Evolutionary conservation across 495 filamentous ascomycete species (phyloP).

Genomic region (Aspergillus mulundensis): DNA sequence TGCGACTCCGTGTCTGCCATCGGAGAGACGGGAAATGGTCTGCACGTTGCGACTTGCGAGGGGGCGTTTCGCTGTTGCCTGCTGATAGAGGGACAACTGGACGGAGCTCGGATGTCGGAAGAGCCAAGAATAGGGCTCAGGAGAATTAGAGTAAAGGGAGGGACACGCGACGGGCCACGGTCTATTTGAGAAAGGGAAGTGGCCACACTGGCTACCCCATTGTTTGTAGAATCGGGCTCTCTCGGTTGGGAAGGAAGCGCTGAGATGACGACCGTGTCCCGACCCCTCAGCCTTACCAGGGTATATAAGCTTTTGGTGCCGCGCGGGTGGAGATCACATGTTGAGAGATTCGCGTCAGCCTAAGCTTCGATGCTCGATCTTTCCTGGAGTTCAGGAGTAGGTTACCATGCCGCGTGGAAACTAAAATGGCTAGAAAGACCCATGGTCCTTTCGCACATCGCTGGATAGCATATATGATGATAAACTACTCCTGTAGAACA

Average conservation of each 20-base stretch:
- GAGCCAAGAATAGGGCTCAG: background rate
- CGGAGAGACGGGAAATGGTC: background rate
- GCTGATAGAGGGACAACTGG: background rate
- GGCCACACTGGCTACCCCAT: background rate
- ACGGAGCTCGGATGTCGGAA: background rate
- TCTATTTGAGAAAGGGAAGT: background rate
- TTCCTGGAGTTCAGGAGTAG: too few relatives aligned
- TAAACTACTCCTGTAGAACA: too few relatives aligned
- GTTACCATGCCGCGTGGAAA: too few relatives aligned
- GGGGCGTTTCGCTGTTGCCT: constrained; percentile 4
- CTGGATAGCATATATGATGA: too few relatives aligned
- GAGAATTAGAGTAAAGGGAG: background rate
- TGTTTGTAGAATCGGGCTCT: background rate
- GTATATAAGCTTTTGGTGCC: constrained; percentile 10
- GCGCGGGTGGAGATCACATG: too few relatives aligned
- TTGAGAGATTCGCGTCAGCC: too few relatives aligned
- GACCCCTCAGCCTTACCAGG: constrained; percentile 8
- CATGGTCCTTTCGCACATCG: too few relatives aligned
- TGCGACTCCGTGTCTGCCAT: constrained; percentile 20
- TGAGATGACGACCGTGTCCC: constrained; percentile 3
- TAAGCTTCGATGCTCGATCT: too few relatives aligned
- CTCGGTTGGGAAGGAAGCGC: background rate
- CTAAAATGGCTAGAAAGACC: too few relatives aligned
- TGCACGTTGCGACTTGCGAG: background rate
- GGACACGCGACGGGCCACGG: background rate